Percentiles rank a stretch among this genome's conserved stretches.
Conservation (phyloP, 306 rosid species). For the Abrus pulchellus region DNA sequence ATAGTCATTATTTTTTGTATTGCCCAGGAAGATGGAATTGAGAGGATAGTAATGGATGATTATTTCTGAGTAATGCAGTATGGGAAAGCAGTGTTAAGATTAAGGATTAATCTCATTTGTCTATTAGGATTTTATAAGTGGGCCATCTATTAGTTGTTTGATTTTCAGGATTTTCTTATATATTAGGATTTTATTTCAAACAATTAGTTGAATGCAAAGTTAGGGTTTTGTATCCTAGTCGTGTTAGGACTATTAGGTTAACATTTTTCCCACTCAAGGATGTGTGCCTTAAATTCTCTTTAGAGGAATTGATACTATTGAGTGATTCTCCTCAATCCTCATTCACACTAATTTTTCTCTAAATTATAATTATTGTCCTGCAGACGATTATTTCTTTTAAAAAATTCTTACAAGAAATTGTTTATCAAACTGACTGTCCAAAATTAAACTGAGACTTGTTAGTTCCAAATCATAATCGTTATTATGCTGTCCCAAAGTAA, state of each 20-base stretch:
- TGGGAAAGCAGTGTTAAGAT: slow-evolving; percentile 5
- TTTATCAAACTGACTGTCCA: slow-evolving; percentile 8
- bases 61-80: background rate
- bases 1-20: slow-evolving; percentile 8
- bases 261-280: slow-evolving; percentile 14
- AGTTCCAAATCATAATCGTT: no score
- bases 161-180: background rate
- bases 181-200: background rate
- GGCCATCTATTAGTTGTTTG: background rate
- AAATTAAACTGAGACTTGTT: background rate
- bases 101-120: background rate
- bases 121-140: slow-evolving; percentile 12
- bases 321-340: background rate
- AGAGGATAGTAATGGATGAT: background rate
- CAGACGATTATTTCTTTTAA: background rate
- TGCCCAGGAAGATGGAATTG: background rate
- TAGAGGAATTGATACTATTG: slow-evolving; percentile 13
- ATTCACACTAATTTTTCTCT: slow-evolving; percentile 13
- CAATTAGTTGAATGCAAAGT: background rate
- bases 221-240: background rate
- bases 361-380: slow-evolving; percentile 1
- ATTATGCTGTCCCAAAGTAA: background rate
- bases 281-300: background rate
- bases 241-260: background rate
- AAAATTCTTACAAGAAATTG: background rate